Percentiles rank a stretch among this genome's conserved stretches.
Evolutionary conservation across 768 basidiomycete genomes (phyloP).

Genomic region (Crepidotus variabilis): DNA sequence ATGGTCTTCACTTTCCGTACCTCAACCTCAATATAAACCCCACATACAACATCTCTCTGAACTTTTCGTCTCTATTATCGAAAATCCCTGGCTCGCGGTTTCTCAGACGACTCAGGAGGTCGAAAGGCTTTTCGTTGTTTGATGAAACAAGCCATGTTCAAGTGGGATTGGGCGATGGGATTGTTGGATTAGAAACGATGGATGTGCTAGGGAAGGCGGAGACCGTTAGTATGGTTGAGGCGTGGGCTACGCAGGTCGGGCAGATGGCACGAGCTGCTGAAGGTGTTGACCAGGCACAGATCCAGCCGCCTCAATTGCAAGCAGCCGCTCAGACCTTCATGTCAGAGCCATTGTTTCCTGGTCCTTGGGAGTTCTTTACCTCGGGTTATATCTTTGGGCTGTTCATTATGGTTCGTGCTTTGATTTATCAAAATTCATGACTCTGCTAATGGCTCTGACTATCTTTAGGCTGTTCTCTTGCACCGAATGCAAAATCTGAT

Average conservation of each 20-base stretch:
- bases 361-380: constrained; percentile 69
- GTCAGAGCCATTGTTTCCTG: constrained; percentile 33
- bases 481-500: constrained; percentile 79
- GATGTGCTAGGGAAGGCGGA: not conserved
- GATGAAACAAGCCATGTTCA: not conserved
- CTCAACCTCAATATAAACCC: not conserved
- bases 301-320: not conserved
- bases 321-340: constrained; percentile 2
- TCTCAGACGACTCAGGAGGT: constrained; percentile 1
- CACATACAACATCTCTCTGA: not conserved
- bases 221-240: not conserved
- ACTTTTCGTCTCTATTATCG: constrained; percentile 1
- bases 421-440: not conserved
- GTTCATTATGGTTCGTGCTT: constrained; percentile 52
- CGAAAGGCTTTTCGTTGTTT: not conserved
- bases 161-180: not conserved
- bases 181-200: not conserved
- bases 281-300: not conserved
- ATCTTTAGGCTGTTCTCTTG: constrained; percentile 56
- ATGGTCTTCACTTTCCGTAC: not conserved
- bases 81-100: constrained; percentile 3
- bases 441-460: not conserved
- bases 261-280: not conserved
- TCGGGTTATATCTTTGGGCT: constrained; percentile 71
- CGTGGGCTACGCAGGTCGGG: not conserved